Conservation (phyloP, 345 rosid species). For the Raphanus sativus region DNA sequence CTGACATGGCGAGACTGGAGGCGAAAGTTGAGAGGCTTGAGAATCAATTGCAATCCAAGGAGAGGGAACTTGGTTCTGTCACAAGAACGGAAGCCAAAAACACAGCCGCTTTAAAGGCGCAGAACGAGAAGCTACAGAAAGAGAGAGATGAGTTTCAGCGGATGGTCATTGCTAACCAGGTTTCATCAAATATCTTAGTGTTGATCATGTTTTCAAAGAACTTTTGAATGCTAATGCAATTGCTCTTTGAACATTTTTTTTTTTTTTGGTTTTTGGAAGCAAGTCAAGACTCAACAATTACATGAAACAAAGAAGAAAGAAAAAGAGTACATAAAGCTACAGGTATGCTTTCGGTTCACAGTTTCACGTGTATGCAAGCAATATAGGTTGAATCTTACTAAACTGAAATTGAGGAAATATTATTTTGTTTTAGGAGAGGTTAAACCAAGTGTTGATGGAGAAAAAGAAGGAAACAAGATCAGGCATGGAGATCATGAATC, state of each 20-base stretch:
- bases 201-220: not conserved
- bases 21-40: constrained; percentile 95
- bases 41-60: constrained; percentile 72
- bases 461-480: constrained; percentile 97
- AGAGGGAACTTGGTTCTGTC: constrained; percentile 89
- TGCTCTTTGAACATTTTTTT: constrained; percentile 21
- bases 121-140: constrained; percentile 87
- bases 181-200: constrained; percentile 15
- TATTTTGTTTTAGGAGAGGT: constrained; percentile 65
- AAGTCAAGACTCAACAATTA: constrained; percentile 95
- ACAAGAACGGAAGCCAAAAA: constrained; percentile 91
- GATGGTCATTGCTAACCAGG: constrained; percentile 98
- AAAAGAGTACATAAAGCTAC: constrained; percentile 94
- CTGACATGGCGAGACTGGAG: constrained; percentile 86
- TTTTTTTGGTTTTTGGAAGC: constrained; percentile 45
- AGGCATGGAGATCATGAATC: constrained; percentile 98
- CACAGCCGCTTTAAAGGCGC: constrained; percentile 79
- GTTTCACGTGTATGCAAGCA: not conserved
- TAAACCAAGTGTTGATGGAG: constrained; percentile 97
- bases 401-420: not conserved
- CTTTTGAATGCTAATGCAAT: not conserved
- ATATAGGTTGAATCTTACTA: not conserved
- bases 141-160: constrained; percentile 97
- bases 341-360: constrained; percentile 46
- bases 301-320: constrained; percentile 98